These are phyloP conservation scores for Friedmanniomyces endolithicus DNA, from an alignment of 495 filamentous ascomycete genomes.

Conservation along the genomic window DNA sequence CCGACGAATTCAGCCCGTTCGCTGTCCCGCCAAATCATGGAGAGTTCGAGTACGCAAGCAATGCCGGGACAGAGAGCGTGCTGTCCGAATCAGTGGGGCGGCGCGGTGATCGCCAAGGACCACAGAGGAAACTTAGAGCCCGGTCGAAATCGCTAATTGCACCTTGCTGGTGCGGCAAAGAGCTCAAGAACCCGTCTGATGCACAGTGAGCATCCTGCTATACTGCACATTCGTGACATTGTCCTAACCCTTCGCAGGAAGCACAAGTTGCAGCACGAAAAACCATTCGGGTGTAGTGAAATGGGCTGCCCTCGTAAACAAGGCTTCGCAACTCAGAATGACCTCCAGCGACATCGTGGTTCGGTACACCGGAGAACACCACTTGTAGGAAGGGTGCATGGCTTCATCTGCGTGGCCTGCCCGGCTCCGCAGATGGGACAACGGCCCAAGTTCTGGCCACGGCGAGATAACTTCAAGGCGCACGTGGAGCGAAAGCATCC, in stretches of 20 bases:
- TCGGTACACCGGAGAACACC: conserved; percentile 13
- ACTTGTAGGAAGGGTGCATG: conserved; percentile 1
- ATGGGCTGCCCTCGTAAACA: conserved; percentile 10
- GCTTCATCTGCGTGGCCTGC: conserved; percentile 16
- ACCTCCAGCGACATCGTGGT: conserved; percentile 20
- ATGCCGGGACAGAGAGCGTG: neutral
- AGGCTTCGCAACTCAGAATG: conserved; percentile 23
- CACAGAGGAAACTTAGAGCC: neutral
- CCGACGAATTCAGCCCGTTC: neutral
- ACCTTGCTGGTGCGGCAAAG: conserved; percentile 1
- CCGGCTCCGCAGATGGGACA: neutral
- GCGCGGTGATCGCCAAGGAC: neutral
- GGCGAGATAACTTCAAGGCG: conserved; percentile 81
- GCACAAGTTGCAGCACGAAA: conserved; percentile 16
- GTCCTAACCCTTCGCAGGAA: conserved; percentile 16
- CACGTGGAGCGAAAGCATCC: conserved; percentile 73
- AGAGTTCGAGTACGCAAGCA: neutral
- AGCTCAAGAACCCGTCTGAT: conserved; percentile 5
- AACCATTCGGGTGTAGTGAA: conserved; percentile 15
- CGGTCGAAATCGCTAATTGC: neutral
- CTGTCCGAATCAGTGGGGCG: neutral
- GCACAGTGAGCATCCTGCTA: neutral
- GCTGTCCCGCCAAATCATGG: neutral
- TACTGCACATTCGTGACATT: neutral
- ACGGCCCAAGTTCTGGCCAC: conserved; percentile 61